A percentile compares a stretch with the other conserved stretches of the same genome.
Conservation (phyloP, 495 filamentous ascomycete genomes). For the Penicillium dipodomyicola region DNA sequence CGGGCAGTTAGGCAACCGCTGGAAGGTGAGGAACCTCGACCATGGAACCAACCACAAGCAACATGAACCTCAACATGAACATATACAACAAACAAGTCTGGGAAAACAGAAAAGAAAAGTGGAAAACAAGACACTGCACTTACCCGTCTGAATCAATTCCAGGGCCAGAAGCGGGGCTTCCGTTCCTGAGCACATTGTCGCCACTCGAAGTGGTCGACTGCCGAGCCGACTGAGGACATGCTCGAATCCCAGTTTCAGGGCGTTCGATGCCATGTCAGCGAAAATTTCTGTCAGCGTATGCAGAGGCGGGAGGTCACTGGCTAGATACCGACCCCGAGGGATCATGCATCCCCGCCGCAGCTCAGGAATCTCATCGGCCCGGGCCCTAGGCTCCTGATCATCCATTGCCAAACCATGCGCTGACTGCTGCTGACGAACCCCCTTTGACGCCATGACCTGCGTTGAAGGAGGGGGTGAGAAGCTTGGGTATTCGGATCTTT, state of each 20-base stretch:
- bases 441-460: conserved; percentile 1
- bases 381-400: conserved; percentile 4
- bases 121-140: conserved; percentile 16
- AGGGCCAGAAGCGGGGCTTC: conserved; percentile 74
- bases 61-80: not conserved
- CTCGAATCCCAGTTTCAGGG: conserved; percentile 35
- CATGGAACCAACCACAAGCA: not conserved
- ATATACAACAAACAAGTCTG: not conserved
- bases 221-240: conserved; percentile 38
- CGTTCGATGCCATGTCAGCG: conserved; percentile 40
- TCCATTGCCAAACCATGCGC: conserved; percentile 13
- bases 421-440: not conserved
- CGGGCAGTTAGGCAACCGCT: not conserved
- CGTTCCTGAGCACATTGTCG: conserved; percentile 80
- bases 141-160: conserved; percentile 47
- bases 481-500: not conserved
- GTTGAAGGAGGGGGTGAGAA: not conserved
- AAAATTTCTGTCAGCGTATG: conserved; percentile 50
- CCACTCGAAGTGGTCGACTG: conserved; percentile 55
- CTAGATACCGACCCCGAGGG: conserved; percentile 20
- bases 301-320: conserved; percentile 43
- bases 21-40: not conserved
- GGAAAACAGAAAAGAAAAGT: not conserved
- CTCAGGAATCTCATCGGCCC: conserved; percentile 16
- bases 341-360: conserved; percentile 4